Percentiles rank a stretch among this genome's conserved stretches.
phyloP scores from a whole-genome alignment of 768 basidiomycete genomes.

The Suillus placidus region DNA sequence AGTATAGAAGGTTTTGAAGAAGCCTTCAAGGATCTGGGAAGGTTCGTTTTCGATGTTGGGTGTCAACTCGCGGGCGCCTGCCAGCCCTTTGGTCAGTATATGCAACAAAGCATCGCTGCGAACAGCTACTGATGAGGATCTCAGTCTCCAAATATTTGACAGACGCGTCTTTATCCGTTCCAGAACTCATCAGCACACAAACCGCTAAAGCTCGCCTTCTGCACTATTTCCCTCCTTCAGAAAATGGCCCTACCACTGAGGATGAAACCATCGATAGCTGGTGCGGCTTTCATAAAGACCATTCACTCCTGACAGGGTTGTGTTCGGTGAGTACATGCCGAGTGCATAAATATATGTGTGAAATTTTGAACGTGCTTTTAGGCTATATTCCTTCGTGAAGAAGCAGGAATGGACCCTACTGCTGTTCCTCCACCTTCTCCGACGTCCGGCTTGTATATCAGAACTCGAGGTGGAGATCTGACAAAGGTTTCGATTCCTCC shows the following conservation, averaged over 20 bases:
- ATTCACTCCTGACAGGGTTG: slow-evolving; percentile 87
- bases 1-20: slow-evolving; percentile 78
- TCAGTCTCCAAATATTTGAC: slow-evolving; percentile 62
- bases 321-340: slow-evolving; percentile 64
- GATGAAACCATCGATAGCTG: slow-evolving; percentile 81
- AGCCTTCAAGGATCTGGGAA: slow-evolving; percentile 86
- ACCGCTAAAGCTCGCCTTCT: slow-evolving; percentile 91
- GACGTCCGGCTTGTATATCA: slow-evolving; percentile 88
- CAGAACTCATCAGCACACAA: slow-evolving; percentile 69
- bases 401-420: slow-evolving; percentile 40
- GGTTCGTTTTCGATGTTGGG: slow-evolving; percentile 84
- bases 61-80: slow-evolving; percentile 83
- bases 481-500: slow-evolving; percentile 85
- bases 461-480: slow-evolving; percentile 75
- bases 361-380: slow-evolving; percentile 28
- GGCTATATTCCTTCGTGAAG: slow-evolving; percentile 82
- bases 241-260: slow-evolving; percentile 41
- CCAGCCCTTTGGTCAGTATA: slow-evolving; percentile 79
- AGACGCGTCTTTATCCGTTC: slow-evolving; percentile 67
- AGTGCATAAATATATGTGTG: slow-evolving; percentile 5
- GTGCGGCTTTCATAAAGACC: slow-evolving; percentile 96
- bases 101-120: not conserved
- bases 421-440: slow-evolving; percentile 70
- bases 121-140: slow-evolving; percentile 29
- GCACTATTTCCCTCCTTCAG: slow-evolving; percentile 88